These are phyloP conservation scores for Leishmania braziliensis DNA, from an alignment of 208 protist species.

Conservation along the genomic window DNA sequence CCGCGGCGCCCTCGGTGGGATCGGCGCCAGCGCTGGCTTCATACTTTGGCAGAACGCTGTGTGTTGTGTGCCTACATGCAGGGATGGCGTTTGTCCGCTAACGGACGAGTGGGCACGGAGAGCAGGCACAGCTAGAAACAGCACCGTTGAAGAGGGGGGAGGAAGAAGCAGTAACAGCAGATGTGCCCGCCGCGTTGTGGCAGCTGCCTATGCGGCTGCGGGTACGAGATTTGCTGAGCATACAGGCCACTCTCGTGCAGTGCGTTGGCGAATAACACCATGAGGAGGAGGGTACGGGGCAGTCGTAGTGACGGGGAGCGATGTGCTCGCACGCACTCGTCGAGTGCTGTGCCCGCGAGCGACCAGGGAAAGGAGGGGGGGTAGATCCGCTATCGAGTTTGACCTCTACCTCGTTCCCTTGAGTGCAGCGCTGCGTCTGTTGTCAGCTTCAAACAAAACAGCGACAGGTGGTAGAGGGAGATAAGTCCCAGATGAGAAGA, in stretches of 20 bases:
- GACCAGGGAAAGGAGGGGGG: background rate
- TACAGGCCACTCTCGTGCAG: background rate
- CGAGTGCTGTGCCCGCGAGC: background rate
- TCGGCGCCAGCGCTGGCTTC: slow-evolving; percentile 15
- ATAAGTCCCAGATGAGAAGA: background rate
- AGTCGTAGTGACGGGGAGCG: too few species aligned
- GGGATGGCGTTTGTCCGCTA: background rate
- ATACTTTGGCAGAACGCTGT: slow-evolving; percentile 1
- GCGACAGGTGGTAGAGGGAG: background rate
- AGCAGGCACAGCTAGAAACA: background rate
- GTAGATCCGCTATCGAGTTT: background rate
- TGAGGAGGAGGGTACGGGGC: background rate
- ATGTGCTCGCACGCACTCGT: background rate
- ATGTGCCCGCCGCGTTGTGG: background rate
- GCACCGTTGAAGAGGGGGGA: background rate
- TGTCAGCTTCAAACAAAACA: background rate
- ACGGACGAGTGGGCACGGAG: background rate
- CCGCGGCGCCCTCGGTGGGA: slow-evolving; percentile 46
- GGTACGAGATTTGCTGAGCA: background rate
- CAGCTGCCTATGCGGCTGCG: background rate
- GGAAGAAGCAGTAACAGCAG: background rate
- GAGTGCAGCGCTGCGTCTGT: too few species aligned
- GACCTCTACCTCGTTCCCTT: background rate
- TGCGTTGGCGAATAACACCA: background rate
- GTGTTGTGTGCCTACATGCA: slow-evolving; percentile 6